phyloP scores from a whole-genome alignment of 495 filamentous ascomycete genomes.

The Annulohypoxylon nitens region DNA sequence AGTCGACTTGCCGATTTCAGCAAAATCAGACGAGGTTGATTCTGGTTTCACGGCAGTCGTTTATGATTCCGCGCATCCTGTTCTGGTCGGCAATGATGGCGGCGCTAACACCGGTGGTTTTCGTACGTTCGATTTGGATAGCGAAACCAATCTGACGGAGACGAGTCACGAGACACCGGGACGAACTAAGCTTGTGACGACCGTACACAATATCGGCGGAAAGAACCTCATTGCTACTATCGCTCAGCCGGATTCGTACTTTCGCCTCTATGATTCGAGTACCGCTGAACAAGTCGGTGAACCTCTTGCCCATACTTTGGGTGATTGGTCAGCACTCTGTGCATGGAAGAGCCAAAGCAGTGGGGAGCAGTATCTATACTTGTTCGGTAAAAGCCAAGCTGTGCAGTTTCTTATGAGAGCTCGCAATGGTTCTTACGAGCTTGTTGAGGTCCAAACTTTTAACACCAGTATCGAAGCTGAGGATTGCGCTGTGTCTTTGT shows the following conservation, averaged over 20 bases:
- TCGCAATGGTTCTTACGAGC: constrained; percentile 29
- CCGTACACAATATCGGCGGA: constrained; percentile 42
- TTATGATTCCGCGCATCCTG: constrained; percentile 36
- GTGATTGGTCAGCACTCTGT: constrained; percentile 54
- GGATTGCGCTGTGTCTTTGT: constrained; percentile 47
- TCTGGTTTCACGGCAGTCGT: constrained; percentile 40
- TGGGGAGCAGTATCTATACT: constrained; percentile 52
- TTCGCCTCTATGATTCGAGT: constrained; percentile 48
- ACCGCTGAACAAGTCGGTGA: constrained; percentile 36
- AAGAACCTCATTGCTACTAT: constrained; percentile 49
- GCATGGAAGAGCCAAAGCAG: constrained; percentile 47
- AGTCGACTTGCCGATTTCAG: constrained; percentile 41
- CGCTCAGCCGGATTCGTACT: constrained; percentile 51
- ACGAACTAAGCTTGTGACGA: constrained; percentile 51
- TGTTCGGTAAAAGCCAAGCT: constrained; percentile 49
- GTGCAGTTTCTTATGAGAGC: constrained; percentile 42
- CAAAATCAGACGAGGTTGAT: constrained; percentile 37
- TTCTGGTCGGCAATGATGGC: constrained; percentile 53
- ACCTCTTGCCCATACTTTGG: constrained; percentile 44
- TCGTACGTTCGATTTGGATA: constrained; percentile 40
- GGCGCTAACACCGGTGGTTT: constrained; percentile 49
- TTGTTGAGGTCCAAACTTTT: constrained; percentile 51
- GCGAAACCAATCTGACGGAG: constrained; percentile 37
- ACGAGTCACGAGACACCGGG: constrained; percentile 47
- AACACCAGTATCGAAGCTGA: constrained; percentile 46